Base-by-base conservation (phyloP, 108 stramenopile species). In the Cyclotella sp. region DNA sequence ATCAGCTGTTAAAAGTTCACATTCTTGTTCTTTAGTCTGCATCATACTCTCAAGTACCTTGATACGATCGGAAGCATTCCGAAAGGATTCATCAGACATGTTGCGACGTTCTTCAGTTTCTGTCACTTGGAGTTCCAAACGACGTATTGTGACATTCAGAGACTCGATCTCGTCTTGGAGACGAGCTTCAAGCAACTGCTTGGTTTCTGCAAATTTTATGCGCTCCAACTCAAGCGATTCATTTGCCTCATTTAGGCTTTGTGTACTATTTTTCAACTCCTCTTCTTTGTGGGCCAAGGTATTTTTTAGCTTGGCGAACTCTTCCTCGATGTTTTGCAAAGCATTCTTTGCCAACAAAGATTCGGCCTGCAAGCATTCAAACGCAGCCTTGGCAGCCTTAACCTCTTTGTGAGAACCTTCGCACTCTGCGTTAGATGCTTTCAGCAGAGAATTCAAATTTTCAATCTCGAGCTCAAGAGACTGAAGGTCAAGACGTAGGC, bases 361-460 rank as follows among this genome's bases (percentile, higher is more conserved):
- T 44, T 79, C 78, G 8, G 71, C 71, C 47, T 58, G 70, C 5
- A 79, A 43, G 41, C 78, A 79, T 42, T 72, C 78, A 66, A 79
- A 79, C 26, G 78, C 78, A 41, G 71, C 53, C 71, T 67, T 79
- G 39, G 78, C 64, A 24, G 70, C 71, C 54, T 65, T 66, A 6
- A 59, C 71, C 46, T 79, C 57, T 16, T 53, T 47, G 19, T 58
- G 70, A 63, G 61, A 72, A 49, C 78, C 71, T 42, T 67, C 66
- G 0, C 52, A 40, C 27, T 64, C 78, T 18, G 46, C 64, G 24
- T 45, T 55, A 16, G 71, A 46, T 39, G 65, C 55, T 13, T 45
- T 53, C 39, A 72, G 51, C 22, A 79, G 52, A 39, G 78, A 39
- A 55, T 72, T 65, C 34, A 53, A 64, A 34, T 72, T 67, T 42